phyloP scores from a whole-genome alignment of 352 stramenopile genomes.

The Thalassiosira delicatula region DNA sequence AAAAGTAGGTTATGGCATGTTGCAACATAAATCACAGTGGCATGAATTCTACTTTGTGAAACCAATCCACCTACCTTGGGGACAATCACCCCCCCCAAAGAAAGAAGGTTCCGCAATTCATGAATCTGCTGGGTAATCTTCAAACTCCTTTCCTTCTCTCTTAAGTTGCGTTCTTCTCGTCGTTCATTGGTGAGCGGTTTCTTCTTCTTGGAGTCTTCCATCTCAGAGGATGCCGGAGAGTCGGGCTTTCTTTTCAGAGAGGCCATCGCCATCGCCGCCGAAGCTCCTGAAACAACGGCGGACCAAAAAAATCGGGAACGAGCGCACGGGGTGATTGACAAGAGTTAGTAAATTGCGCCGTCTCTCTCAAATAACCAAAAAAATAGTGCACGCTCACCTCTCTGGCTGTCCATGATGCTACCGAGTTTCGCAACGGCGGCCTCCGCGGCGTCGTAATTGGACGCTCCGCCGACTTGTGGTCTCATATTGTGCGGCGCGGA shows the following conservation, averaged over 20 bases:
- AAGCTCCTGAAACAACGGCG: slow-evolving; percentile 9
- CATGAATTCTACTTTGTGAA: no score
- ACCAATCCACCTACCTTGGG: slow-evolving; percentile 76
- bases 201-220: slow-evolving; percentile 39
- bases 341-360: no score
- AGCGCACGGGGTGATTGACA: no score
- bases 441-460: slow-evolving; percentile 36
- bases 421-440: slow-evolving; percentile 42
- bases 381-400: background rate
- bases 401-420: slow-evolving; percentile 38
- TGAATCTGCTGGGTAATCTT: slow-evolving; percentile 84
- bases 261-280: background rate
- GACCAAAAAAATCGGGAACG: no score
- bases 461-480: background rate
- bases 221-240: background rate
- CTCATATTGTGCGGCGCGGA: no score
- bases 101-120: slow-evolving; percentile 76
- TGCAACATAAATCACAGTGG: no score
- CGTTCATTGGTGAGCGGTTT: slow-evolving; percentile 50
- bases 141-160: slow-evolving; percentile 84
- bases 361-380: no score
- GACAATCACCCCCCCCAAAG: slow-evolving; percentile 80
- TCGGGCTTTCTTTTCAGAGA: slow-evolving; percentile 16
- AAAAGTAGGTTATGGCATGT: no score
- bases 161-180: slow-evolving; percentile 80